Conservation (phyloP, 495 filamentous ascomycete species). For the Terfezia claveryi region DNA sequence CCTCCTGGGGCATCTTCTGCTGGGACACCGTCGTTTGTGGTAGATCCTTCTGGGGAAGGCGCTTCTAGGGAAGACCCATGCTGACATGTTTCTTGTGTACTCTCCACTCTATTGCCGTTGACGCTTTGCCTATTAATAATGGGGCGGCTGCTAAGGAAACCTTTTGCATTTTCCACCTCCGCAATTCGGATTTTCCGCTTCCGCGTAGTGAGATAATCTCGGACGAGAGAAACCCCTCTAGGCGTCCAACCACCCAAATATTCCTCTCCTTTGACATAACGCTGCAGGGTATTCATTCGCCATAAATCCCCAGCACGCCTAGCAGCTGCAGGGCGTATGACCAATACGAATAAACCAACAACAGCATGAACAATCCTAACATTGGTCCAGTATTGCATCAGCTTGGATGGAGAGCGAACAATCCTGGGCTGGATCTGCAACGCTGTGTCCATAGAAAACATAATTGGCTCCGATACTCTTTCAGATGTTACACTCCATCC, state of each 20-base stretch:
- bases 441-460: constrained; percentile 56
- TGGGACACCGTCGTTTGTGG: not conserved
- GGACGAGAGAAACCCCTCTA: constrained; percentile 65
- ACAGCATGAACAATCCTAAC: constrained; percentile 71
- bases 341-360: constrained; percentile 61
- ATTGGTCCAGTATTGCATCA: constrained; percentile 68
- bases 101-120: not conserved
- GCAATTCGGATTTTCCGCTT: constrained; percentile 46
- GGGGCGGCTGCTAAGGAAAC: constrained; percentile 27
- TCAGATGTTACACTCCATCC: constrained; percentile 62
- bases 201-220: constrained; percentile 51
- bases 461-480: constrained; percentile 59
- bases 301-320: constrained; percentile 84
- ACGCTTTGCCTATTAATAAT: not conserved
- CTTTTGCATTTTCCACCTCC: constrained; percentile 62
- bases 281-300: constrained; percentile 86
- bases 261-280: constrained; percentile 91
- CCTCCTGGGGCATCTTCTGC: not conserved
- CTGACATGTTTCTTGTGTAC: not conserved
- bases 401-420: constrained; percentile 64
- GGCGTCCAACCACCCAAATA: constrained; percentile 63
- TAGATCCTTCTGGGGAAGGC: not conserved
- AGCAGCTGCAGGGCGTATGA: constrained; percentile 65
- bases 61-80: not conserved
- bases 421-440: constrained; percentile 67